These are phyloP conservation scores for Botrytis fragariae DNA, from an alignment of 2,329 filamentous ascomycete species.

Conservation along the genomic window DNA sequence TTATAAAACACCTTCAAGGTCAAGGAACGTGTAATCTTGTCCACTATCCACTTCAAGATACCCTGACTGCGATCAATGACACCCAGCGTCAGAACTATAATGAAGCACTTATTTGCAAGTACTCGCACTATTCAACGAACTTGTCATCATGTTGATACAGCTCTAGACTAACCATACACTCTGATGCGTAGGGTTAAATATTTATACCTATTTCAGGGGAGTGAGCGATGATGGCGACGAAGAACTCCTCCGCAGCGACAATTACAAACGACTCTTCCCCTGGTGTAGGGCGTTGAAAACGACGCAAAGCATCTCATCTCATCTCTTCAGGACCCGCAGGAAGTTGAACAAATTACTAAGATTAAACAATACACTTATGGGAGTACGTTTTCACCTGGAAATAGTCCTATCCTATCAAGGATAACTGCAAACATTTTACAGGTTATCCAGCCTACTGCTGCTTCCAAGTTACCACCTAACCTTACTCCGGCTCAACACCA, in stretches of 20 bases:
- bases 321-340: not conserved
- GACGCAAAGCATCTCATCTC: rapidly evolving
- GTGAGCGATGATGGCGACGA: not conserved
- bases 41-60: not conserved
- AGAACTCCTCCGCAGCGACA: not conserved
- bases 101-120: not conserved
- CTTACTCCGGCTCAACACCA: not conserved
- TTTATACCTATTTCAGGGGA: not conserved
- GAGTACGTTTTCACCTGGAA: not conserved
- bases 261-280: not conserved
- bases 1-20: not conserved
- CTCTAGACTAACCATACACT: not conserved
- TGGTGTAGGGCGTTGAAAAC: not conserved
- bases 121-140: too few relatives aligned
- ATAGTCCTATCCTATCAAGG: not conserved
- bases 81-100: not conserved
- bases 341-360: not conserved
- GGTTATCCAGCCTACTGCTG: not conserved
- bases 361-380: not conserved
- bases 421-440: not conserved
- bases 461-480: not conserved
- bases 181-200: not conserved
- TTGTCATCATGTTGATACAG: not conserved
- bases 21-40: not conserved
- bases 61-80: not conserved